Evolutionary conservation across 2,329 filamentous ascomycete species (phyloP).

Genomic region (Chaetomiaceae sp.): DNA sequence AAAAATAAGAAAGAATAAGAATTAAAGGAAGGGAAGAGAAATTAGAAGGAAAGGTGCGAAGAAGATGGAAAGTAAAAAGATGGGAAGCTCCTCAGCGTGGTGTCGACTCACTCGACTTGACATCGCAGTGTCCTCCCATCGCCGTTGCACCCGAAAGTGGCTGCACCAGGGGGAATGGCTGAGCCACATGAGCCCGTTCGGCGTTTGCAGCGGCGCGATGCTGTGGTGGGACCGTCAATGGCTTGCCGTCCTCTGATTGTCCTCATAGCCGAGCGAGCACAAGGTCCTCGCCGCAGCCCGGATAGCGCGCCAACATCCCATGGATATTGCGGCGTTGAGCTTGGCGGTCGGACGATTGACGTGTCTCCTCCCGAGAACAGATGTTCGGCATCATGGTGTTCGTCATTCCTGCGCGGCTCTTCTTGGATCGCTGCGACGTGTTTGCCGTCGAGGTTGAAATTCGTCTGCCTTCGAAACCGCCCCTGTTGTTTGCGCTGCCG

Average conservation of each 20-base stretch:
- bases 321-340: neutral
- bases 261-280: constrained; percentile 4
- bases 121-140: too few relatives aligned
- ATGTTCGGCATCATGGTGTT: neutral
- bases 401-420: constrained; percentile 16
- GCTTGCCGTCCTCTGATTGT: neutral
- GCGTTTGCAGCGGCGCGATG: neutral
- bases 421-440: neutral
- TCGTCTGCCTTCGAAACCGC: constrained; percentile 11
- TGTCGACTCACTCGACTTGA: too few relatives aligned
- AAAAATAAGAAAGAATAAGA: too few relatives aligned
- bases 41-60: too few relatives aligned
- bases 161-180: neutral
- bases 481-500: neutral
- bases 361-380: constrained; percentile 6
- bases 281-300: constrained; percentile 8
- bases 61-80: neutral
- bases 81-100: too few relatives aligned
- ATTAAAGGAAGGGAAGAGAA: too few relatives aligned
- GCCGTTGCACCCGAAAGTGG: neutral
- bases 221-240: neutral
- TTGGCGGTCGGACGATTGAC: constrained; percentile 12
- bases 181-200: constrained; percentile 4
- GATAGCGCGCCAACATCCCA: neutral
- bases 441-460: neutral